Base-by-base conservation (phyloP, 2,329 filamentous ascomycete genomes). In the Fusarium mundagurra region DNA sequence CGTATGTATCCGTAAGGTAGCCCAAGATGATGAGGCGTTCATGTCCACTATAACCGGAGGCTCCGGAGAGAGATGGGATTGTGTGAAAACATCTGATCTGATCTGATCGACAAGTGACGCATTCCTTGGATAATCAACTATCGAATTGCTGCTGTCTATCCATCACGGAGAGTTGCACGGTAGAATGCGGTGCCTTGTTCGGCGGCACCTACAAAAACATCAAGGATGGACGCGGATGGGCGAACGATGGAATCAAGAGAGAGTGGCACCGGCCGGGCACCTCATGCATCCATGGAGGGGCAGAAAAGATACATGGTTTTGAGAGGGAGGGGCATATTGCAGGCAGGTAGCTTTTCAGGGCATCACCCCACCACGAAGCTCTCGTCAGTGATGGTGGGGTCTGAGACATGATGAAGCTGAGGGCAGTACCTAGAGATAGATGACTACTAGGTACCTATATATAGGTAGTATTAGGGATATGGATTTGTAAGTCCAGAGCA, bases 341-440 rank as follows among this genome's bases (percentile, higher is more conserved):
- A 43, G 45, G 18, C 29, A 71, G n/a, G 71, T 73, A 74, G 65
- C 67, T 67, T 59, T 73, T 55, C 61, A 45, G 61, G 27, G 43
- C 62, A 74, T 74, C 71, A 73, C 71, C 71, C 71, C 71, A 74
- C 71, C 59, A 66, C 41, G 60, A 61, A 70, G 70, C 70, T 73
- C 43, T 71, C n/a, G 51, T 62, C 64, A 53, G 27, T 68, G 51
- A 65, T 57, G 51, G 70, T 57, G 70, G 70, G 64, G 70, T 70
- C 53, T 54, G 41, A 51, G 55, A 22, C 44, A 27, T 55, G 47
- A 69, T 41, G 43, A 38, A 38, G 34, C 41, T 36, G 39, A 41
- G 27, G 31, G 29, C 13, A 34, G 17, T 43, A 20, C 24, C 34
- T 36, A 36, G 9, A 38, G 36, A 38, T 38, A 38, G 36, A 38